Evolutionary conservation across 2,329 filamentous ascomycete genomes (phyloP), one percentile per base, ranked within the genome.

Genomic region (Colletotrichum lentis): DNA sequence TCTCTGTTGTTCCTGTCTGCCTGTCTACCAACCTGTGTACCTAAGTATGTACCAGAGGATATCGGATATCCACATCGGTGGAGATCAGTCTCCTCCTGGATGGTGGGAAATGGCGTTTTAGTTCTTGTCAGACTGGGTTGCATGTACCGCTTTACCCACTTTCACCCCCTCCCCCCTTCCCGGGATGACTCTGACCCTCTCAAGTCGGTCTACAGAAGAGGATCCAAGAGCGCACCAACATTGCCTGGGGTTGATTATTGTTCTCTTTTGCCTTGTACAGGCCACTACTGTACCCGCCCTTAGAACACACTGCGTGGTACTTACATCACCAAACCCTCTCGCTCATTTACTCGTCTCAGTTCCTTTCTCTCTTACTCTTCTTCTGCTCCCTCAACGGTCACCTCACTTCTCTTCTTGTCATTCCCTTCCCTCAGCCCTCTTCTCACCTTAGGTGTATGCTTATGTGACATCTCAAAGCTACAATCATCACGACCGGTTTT

Each of bases 351-450:
- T 35, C 20, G 24, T 53, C 46, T 52, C 27, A 20, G 44, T 59
- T 52, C 27, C 58, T 55, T 62, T 53, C 47, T 7, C 41, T 24
- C 61, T 37, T n/a, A 20, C 16, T 31, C 11, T 11, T n/a, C 16
- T 41, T 31, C n/a, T 39, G 16, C 31, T 20, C 35, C 49, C 43
- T 39, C 16, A 2, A 56, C 39, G 31, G 46, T 37, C 46, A 47
- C 60, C 54, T 46, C 54, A 11, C 8, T 69, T 71, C 58, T 46
- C 37, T 64, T 69, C 64, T 65, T 55, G 55, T 62, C 53, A 22
- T 50, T 64, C 49, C 44, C 63, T 61, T 50, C 35, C 7, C 54
- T 47, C 64, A 43, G 47, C 39, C 20, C 43, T 52, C 56, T 50
- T 47, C 10, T 43, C 44, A 20, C 11, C 24, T 22, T 16, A 52